Evolutionary conservation across 495 filamentous ascomycete genomes (phyloP), one percentile per base, ranked within the genome.

Genomic region (Tuber melanosporum): DNA sequence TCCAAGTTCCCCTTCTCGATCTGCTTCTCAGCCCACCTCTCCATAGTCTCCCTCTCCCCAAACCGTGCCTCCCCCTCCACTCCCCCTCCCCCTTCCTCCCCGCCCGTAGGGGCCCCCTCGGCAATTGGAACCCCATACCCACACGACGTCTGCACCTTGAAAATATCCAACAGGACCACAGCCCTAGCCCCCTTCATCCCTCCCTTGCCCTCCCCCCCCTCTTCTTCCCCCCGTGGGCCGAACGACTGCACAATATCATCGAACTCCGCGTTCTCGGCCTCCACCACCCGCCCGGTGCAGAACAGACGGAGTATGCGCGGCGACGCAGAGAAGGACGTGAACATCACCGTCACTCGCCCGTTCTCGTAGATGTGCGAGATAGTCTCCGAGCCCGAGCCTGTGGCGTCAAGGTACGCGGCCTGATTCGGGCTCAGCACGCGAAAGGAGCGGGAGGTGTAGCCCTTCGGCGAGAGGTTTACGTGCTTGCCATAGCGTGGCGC

Each of bases 301-400:
- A 91, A 94, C n/a, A 93, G 84, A 3, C 92, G 83, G 75, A 93
- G 76, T 78, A 94, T 94, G 75, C 88, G 87, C 4, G 92, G 92
- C 1, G 86, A 83, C 0, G 85, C 84, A 15, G 88, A 88, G 81
- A 94, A 94, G 7, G 89, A 88, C 78, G 88, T 91, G 85, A 93
- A 92, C 85, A 92, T 88, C 76, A 93, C 82, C 0, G 92, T 92
- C 42, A 92, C 87, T 19, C 92, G 87, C 32, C 90, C 91, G 82
- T 94, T 94, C 79, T 94, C 92, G 76, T 92, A 89, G 8, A 93
- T 81, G 79, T 94, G 92, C 4, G 87, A 85, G 70, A 94, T 89
- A 0, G 91, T 94, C 83, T 94, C 92, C 74, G 83, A 86, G 4
- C 92, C 92, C 42, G 88, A 91, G 10, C 92, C 92, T 0, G 89